phyloP scores from a whole-genome alignment of 1,284 basidiomycete species.

The Heterobasidion irregulare region DNA sequence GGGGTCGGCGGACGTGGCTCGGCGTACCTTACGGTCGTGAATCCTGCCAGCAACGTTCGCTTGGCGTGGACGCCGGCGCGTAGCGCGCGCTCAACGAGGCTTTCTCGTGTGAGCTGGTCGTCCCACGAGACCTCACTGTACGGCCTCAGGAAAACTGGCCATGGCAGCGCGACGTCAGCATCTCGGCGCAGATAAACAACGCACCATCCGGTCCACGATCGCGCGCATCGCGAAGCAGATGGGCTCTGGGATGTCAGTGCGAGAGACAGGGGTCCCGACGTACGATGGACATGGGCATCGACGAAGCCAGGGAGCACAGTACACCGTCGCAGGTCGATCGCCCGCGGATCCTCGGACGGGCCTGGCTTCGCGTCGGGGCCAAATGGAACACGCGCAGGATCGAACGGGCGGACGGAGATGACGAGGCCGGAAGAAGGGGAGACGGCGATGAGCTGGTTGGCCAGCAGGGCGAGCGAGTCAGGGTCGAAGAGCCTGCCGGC shows the following conservation, averaged over 20 bases:
- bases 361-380: not conserved
- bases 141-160: slow-evolving; percentile 51
- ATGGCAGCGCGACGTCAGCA: not conserved
- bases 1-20: not conserved
- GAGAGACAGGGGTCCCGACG: slow-evolving; percentile 15
- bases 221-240: too few relatives aligned
- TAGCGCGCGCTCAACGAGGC: slow-evolving; percentile 41
- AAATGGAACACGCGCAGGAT: slow-evolving; percentile 3
- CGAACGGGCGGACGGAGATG: slow-evolving; percentile 18
- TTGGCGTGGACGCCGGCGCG: slow-evolving; percentile 55
- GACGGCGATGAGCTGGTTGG: slow-evolving; percentile 33
- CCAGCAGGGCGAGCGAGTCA: slow-evolving; percentile 21
- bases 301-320: slow-evolving; percentile 59
- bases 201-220: not conserved
- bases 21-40: slow-evolving; percentile 53
- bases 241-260: too few relatives aligned
- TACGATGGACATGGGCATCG: slow-evolving; percentile 61
- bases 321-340: slow-evolving; percentile 39
- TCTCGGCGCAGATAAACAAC: not conserved
- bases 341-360: not conserved
- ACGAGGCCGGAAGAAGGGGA: slow-evolving; percentile 27
- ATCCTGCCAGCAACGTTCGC: slow-evolving; percentile 55
- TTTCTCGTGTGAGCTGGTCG: slow-evolving; percentile 56
- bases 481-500: slow-evolving; percentile 37
- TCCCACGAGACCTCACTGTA: slow-evolving; percentile 54